These are phyloP conservation scores for Russula abietina DNA, from an alignment of 768 basidiomycete genomes.

Conservation along the genomic window DNA sequence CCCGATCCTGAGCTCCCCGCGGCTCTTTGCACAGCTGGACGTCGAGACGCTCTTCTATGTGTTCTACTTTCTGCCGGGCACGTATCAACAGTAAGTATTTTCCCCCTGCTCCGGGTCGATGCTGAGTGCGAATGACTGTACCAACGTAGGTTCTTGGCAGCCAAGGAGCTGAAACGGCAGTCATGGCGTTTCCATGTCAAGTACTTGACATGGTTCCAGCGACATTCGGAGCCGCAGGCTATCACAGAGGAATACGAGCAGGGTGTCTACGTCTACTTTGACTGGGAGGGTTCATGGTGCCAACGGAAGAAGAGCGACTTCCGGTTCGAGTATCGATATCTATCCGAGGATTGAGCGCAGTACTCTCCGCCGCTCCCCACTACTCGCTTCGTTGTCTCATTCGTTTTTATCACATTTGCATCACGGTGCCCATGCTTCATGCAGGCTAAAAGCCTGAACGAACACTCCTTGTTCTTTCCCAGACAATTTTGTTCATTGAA, in stretches of 20 bases:
- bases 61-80: slow-evolving; percentile 96
- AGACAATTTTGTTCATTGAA: slow-evolving; percentile 9
- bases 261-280: slow-evolving; percentile 98
- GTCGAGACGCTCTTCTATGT: slow-evolving; percentile 98
- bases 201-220: slow-evolving; percentile 99
- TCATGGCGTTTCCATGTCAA: slow-evolving; percentile 99
- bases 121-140: background rate
- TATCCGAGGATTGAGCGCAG: slow-evolving; percentile 70
- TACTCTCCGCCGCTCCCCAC: background rate
- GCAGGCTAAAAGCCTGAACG: background rate
- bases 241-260: slow-evolving; percentile 99
- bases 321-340: slow-evolving; percentile 92
- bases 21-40: slow-evolving; percentile 85
- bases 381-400: background rate
- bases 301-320: slow-evolving; percentile 98
- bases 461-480: slow-evolving; percentile 1
- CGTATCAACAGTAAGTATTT: slow-evolving; percentile 85
- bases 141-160: slow-evolving; percentile 74
- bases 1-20: slow-evolving; percentile 72
- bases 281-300: slow-evolving; percentile 99
- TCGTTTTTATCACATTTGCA: slow-evolving; percentile 5
- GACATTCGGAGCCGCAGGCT: slow-evolving; percentile 94
- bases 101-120: background rate
- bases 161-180: slow-evolving; percentile 93
- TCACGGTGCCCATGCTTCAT: background rate